These are phyloP conservation scores for Mrakiaceae sp. DNA, from an alignment of 1,284 basidiomycete species.

Conservation along the genomic window DNA sequence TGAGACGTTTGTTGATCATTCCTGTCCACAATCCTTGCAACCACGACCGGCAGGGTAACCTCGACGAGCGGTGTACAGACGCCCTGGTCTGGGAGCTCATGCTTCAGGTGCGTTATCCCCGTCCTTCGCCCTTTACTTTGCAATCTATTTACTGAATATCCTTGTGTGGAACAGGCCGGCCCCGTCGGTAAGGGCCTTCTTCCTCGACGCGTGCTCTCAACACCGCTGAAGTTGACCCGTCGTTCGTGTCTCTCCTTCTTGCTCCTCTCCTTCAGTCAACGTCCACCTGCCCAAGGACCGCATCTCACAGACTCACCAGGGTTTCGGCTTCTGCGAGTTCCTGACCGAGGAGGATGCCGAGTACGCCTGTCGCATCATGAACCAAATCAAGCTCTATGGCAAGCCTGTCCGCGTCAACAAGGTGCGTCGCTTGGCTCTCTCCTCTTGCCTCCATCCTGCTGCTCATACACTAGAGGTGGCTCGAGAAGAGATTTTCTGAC, in stretches of 20 bases:
- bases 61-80: conserved; percentile 89
- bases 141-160: not conserved
- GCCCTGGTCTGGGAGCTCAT: conserved; percentile 96
- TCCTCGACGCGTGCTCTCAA: not conserved
- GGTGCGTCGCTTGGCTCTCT: conserved; percentile 42
- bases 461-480: not conserved
- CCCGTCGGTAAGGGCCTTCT: conserved; percentile 65
- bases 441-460: not conserved
- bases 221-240: not conserved
- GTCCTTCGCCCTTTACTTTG: not conserved
- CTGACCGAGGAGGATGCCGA: conserved; percentile 95
- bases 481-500: no score
- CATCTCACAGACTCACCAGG: conserved; percentile 94
- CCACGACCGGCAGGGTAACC: conserved; percentile 58
- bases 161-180: conserved; percentile 55
- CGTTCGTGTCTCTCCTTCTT: not conserved
- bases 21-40: not conserved
- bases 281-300: conserved; percentile 99
- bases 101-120: conserved; percentile 39
- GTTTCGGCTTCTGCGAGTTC: conserved; percentile 99
- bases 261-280: conserved; percentile 53
- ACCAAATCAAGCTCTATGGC: conserved; percentile 97
- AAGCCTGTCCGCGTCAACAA: conserved; percentile 98
- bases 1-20: not conserved
- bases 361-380: conserved; percentile 99